phyloP scores from a whole-genome alignment of 305 asterid genomes.

The Vinca major region DNA sequence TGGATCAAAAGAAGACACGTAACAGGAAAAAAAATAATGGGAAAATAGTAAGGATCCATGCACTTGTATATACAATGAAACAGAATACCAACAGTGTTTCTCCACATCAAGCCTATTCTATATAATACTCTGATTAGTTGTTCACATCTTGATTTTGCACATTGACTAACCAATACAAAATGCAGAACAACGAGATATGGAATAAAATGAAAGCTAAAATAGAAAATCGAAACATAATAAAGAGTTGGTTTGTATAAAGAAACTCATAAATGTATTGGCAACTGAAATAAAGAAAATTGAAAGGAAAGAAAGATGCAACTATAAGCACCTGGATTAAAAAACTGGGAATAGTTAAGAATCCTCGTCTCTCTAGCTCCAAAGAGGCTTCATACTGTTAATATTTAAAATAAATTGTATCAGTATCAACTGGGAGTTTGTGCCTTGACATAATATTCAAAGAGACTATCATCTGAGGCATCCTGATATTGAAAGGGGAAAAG shows the following conservation, averaged over 20 bases:
- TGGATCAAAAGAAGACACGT: not conserved
- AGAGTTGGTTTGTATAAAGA: not conserved
- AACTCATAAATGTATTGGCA: not conserved
- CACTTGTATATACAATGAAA: not conserved
- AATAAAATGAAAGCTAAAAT: not conserved
- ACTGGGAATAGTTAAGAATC: constrained; percentile 62
- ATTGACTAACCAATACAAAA: not conserved
- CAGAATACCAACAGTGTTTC: not conserved
- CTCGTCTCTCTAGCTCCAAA: constrained; percentile 69
- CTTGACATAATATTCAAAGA: constrained; percentile 3
- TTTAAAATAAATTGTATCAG: constrained; percentile 18
- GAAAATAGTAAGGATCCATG: not conserved
- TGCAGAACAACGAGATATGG: not conserved
- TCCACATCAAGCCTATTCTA: not conserved
- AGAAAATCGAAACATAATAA: not conserved
- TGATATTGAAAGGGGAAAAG: not conserved
- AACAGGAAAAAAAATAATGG: not conserved
- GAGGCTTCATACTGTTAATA: constrained; percentile 65
- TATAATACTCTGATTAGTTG: not conserved
- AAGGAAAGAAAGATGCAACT: constrained; percentile 1
- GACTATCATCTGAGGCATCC: constrained; percentile 6
- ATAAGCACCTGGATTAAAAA: constrained; percentile 45
- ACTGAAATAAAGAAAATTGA: constrained; percentile 10
- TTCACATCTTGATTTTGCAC: not conserved
- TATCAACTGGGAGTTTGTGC: constrained; percentile 9